Conservation (phyloP, 2,329 filamentous ascomycete genomes). For the Penicillium sp. region DNA sequence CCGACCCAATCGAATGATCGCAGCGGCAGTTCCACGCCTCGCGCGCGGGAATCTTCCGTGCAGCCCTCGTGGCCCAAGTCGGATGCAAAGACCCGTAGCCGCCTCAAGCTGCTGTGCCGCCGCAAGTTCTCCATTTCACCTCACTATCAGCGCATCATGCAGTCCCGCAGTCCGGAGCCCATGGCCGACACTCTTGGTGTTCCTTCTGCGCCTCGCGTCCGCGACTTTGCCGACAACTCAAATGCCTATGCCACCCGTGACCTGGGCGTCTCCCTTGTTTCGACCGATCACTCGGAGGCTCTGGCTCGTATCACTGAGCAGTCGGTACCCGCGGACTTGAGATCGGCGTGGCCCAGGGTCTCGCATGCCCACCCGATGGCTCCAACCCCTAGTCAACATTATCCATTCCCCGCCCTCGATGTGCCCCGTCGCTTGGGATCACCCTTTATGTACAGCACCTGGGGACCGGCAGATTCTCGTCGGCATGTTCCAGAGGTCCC, state of each 20-base stretch:
- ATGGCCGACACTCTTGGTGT: conserved; percentile 50
- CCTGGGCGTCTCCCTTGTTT: conserved; percentile 52
- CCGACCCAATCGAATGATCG: conserved; percentile 35
- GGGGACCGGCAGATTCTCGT: conserved; percentile 52
- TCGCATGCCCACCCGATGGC: conserved; percentile 8
- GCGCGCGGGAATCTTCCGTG: conserved; percentile 39
- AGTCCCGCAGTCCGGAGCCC: conserved; percentile 66
- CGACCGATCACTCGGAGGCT: conserved; percentile 47
- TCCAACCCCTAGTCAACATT: conserved; percentile 18
- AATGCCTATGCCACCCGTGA: conserved; percentile 52
- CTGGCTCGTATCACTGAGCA: conserved; percentile 44
- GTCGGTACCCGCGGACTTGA: conserved; percentile 21
- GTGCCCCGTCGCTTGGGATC: conserved; percentile 54
- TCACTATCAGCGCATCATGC: conserved; percentile 68
- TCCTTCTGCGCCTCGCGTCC: conserved; percentile 35
- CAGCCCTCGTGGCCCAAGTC: conserved; percentile 61
- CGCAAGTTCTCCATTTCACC: conserved; percentile 66
- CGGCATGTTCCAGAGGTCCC: conserved; percentile 40
- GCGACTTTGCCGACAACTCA: conserved; percentile 33
- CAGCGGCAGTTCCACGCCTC: conserved; percentile 57
- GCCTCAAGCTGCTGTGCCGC: conserved; percentile 66
- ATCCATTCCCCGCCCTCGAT: conserved; percentile 23
- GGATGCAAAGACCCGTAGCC: conserved; percentile 63
- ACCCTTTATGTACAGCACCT: conserved; percentile 57
- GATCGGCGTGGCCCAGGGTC: no score